Evolutionary conservation across 768 basidiomycete species (phyloP).

Genomic region (Rubroboletus satanas): DNA sequence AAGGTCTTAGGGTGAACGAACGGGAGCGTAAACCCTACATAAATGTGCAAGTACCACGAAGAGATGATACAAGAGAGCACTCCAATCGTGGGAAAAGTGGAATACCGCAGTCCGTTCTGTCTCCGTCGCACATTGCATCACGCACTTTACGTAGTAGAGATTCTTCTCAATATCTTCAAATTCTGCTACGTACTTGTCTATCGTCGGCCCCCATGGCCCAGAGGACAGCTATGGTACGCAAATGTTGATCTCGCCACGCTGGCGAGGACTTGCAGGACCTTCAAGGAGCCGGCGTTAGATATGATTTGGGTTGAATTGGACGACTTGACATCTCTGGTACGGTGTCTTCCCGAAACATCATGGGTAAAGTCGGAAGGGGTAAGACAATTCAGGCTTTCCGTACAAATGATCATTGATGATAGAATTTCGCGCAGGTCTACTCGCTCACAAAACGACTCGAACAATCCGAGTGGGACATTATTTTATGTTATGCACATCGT

Average conservation of each 20-base stretch:
- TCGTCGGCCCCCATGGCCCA: not conserved
- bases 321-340: slow-evolving; percentile 8
- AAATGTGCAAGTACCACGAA: too few species aligned
- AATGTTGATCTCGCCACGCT: not conserved
- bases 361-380: not conserved
- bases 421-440: not conserved
- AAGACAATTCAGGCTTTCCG: not conserved
- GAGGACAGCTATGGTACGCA: not conserved
- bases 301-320: slow-evolving; percentile 11
- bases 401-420: not conserved
- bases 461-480: slow-evolving; percentile 3
- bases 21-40: too few species aligned
- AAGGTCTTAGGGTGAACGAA: too few species aligned
- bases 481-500: slow-evolving; percentile 10
- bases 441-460: not conserved
- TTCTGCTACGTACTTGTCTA: not conserved
- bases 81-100: too few species aligned
- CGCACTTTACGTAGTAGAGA: slow-evolving; percentile 7
- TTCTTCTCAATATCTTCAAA: slow-evolving; percentile 9
- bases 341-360: slow-evolving; percentile 3
- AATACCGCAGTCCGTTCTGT: not conserved
- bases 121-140: not conserved
- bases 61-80: too few species aligned
- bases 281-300: slow-evolving; percentile 12
- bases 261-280: slow-evolving; percentile 12